Evolutionary conservation across 306 rosid species (phyloP).

Genomic region (Quercus engelmannii): DNA sequence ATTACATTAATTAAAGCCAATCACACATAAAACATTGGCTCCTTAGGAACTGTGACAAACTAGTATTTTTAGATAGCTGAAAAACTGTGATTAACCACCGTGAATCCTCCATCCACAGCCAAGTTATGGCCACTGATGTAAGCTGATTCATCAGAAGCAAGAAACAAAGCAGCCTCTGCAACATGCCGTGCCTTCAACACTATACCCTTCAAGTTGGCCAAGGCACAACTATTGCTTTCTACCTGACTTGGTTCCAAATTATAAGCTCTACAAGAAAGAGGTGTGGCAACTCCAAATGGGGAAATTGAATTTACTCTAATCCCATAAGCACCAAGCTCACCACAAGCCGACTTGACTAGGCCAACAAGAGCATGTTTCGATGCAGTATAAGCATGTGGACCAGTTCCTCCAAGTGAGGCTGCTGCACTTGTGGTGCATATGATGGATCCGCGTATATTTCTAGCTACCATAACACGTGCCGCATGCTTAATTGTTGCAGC

Average conservation of each 20-base stretch:
- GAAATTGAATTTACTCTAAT: slow-evolving; percentile 80
- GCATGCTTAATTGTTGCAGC: slow-evolving; percentile 67
- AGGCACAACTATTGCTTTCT: slow-evolving; percentile 35
- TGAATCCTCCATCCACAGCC: slow-evolving; percentile 80
- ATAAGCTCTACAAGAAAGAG: slow-evolving; percentile 55
- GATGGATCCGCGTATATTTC: slow-evolving; percentile 50
- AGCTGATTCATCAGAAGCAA: slow-evolving; percentile 72
- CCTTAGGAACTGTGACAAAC: neutral
- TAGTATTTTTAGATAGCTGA: slow-evolving; percentile 6
- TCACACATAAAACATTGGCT: neutral
- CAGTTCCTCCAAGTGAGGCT: slow-evolving; percentile 57
- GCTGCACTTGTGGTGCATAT: slow-evolving; percentile 84
- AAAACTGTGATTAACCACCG: slow-evolving; percentile 40
- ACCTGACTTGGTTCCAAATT: slow-evolving; percentile 43
- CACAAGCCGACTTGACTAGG: slow-evolving; percentile 56
- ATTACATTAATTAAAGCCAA: neutral
- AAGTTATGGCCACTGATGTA: slow-evolving; percentile 80
- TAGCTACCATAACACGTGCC: slow-evolving; percentile 65
- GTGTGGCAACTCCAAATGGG: slow-evolving; percentile 83
- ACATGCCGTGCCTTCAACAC: slow-evolving; percentile 65
- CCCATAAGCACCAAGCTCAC: slow-evolving; percentile 76
- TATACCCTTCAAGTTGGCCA: slow-evolving; percentile 67
- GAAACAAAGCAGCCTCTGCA: slow-evolving; percentile 82
- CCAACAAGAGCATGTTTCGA: slow-evolving; percentile 78
- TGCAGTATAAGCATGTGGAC: slow-evolving; percentile 58